These are phyloP conservation scores for Xanthoparmelia taractica DNA, from an alignment of 495 filamentous ascomycete genomes.

Conservation along the genomic window DNA sequence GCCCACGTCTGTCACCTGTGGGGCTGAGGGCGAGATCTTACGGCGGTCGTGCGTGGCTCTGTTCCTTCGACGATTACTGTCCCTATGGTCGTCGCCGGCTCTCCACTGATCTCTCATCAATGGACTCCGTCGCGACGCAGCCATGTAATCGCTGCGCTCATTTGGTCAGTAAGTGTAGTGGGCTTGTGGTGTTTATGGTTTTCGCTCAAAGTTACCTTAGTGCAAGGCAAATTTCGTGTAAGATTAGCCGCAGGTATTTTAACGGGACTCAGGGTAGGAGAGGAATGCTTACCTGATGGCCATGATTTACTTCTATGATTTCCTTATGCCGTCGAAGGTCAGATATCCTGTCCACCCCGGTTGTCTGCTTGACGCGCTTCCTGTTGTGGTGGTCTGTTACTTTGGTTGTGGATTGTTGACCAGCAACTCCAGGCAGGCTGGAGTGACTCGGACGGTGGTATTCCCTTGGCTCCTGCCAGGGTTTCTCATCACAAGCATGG, in stretches of 20 bases:
- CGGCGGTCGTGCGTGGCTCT: constrained; percentile 14
- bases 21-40: constrained; percentile 17
- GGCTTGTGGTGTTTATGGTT: constrained; percentile 12
- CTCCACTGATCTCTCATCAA: constrained; percentile 52
- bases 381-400: constrained; percentile 5
- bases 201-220: constrained; percentile 20
- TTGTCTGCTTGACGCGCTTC: not conserved
- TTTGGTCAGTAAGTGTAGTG: constrained; percentile 22
- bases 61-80: constrained; percentile 24
- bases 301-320: constrained; percentile 4
- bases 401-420: constrained; percentile 9
- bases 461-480: constrained; percentile 15
- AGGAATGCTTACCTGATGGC: constrained; percentile 16
- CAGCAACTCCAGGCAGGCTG: constrained; percentile 4
- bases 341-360: not conserved
- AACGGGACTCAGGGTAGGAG: not conserved
- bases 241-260: constrained; percentile 19
- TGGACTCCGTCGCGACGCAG: constrained; percentile 51
- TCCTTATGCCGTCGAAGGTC: not conserved
- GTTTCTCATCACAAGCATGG: constrained; percentile 15
- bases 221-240: constrained; percentile 14
- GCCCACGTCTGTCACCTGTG: constrained; percentile 18
- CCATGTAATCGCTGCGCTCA: constrained; percentile 41
- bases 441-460: constrained; percentile 4
- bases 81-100: constrained; percentile 37